phyloP scores from a whole-genome alignment of 768 basidiomycete species.

The Butyriboletus loyo region DNA sequence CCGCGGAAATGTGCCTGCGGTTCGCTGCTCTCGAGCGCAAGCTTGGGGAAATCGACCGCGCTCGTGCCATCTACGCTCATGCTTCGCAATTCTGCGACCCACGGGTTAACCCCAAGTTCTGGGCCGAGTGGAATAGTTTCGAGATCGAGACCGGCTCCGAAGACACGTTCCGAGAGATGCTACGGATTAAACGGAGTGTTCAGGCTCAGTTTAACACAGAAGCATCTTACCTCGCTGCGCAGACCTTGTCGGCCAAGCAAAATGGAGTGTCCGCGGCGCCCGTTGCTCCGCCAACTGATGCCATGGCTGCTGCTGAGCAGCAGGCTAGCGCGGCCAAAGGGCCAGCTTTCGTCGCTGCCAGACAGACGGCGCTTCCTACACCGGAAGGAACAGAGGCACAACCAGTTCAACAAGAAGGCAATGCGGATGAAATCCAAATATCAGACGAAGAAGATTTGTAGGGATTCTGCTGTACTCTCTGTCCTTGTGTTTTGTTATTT shows the following conservation, averaged over 20 bases:
- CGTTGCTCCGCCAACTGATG: slow-evolving; percentile 50
- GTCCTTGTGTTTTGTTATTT: slow-evolving; percentile 22
- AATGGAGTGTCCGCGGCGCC: slow-evolving; percentile 48
- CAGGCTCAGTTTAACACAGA: slow-evolving; percentile 99
- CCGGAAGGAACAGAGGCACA: slow-evolving; percentile 39
- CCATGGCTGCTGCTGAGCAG: slow-evolving; percentile 85
- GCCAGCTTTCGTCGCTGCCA: slow-evolving; percentile 78
- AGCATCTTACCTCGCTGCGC: slow-evolving; percentile 87
- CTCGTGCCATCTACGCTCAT: slow-evolving; percentile 94
- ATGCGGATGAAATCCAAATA: slow-evolving; percentile 86
- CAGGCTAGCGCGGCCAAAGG: slow-evolving; percentile 56
- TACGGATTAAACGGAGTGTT: slow-evolving; percentile 95
- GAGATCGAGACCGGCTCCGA: slow-evolving; percentile 99
- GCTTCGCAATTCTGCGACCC: slow-evolving; percentile 99
- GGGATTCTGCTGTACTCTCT: slow-evolving; percentile 17
- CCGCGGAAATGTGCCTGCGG: slow-evolving; percentile 95
- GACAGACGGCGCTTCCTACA: slow-evolving; percentile 43
- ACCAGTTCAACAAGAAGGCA: slow-evolving; percentile 35
- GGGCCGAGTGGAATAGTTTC: slow-evolving; percentile 96
- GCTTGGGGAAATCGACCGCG: slow-evolving; percentile 97
- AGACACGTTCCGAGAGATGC: slow-evolving; percentile 95
- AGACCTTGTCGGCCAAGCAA: slow-evolving; percentile 71
- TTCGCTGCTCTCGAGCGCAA: slow-evolving; percentile 96
- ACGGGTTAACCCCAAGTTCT: slow-evolving; percentile 86
- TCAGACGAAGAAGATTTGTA: slow-evolving; percentile 77